Conservation (phyloP, 805 yeast genomes). For the Candida mattraensis region DNA sequence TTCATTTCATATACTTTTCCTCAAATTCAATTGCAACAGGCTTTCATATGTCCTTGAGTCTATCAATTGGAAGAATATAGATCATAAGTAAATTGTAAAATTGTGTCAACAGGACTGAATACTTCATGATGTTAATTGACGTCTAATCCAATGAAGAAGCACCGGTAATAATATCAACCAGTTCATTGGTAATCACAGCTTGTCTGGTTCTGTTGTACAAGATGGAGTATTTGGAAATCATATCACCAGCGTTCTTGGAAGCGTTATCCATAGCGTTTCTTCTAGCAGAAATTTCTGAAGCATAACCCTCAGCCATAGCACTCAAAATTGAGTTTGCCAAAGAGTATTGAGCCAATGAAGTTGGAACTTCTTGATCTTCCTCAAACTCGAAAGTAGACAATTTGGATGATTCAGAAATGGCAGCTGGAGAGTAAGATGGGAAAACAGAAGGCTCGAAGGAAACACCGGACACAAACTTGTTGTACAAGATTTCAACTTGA, state of each 20-base stretch:
- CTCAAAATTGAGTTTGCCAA: constrained; percentile 86
- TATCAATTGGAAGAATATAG: too few species aligned
- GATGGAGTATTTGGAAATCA: constrained; percentile 94
- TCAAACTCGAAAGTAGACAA: constrained; percentile 79
- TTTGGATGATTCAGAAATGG: constrained; percentile 83
- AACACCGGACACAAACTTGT: constrained; percentile 84
- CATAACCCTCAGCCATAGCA: constrained; percentile 97
- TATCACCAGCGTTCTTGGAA: constrained; percentile 98
- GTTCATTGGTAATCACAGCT: constrained; percentile 98
- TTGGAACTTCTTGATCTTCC: constrained; percentile 65
- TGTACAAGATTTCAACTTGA: constrained; percentile 78
- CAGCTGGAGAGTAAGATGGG: constrained; percentile 64
- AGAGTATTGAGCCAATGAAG: constrained; percentile 75
- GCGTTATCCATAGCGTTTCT: constrained; percentile 99
- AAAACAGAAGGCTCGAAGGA: constrained; percentile 81
- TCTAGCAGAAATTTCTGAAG: constrained; percentile 97
- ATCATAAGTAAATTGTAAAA: too few species aligned
- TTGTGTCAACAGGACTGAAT: too few species aligned
- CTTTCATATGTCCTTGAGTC: too few species aligned
- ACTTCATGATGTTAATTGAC: too few species aligned
- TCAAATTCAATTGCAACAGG: too few species aligned
- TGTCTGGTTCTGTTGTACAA: constrained; percentile 99
- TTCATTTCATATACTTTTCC: too few species aligned
- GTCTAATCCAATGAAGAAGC: constrained; percentile 92
- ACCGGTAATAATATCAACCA: constrained; percentile 99